phyloP scores from a whole-genome alignment of 176 grass and related monocot species.

The Triticum aestivum region IWGSC_CS_RefSeq_v2.1 NC_057810.1:585779459-585779958 shows the following conservation, averaged over 20 bases:
- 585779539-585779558: background rate
- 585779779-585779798: background rate
- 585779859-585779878: too few relatives aligned
- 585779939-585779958: constrained; percentile 38
- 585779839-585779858: background rate
- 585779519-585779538: background rate
- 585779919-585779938: constrained; percentile 40
- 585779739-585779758: constrained; percentile 6
- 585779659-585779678: background rate
- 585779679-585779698: constrained; percentile 7
- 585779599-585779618: background rate
- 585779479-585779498: too few relatives aligned
- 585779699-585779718: constrained; percentile 24
- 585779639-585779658: constrained; percentile 8
- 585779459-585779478: too few relatives aligned
- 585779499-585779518: background rate
- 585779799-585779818: background rate
- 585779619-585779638: background rate
- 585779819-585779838: background rate
- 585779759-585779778: constrained; percentile 30
- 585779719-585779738: background rate
- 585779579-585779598: constrained; percentile 45
- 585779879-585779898: background rate
- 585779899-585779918: constrained; percentile 43
- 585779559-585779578: constrained; percentile 39